Base-by-base conservation (phyloP, 768 basidiomycete species). In the Leccinellum luteum region DNA sequence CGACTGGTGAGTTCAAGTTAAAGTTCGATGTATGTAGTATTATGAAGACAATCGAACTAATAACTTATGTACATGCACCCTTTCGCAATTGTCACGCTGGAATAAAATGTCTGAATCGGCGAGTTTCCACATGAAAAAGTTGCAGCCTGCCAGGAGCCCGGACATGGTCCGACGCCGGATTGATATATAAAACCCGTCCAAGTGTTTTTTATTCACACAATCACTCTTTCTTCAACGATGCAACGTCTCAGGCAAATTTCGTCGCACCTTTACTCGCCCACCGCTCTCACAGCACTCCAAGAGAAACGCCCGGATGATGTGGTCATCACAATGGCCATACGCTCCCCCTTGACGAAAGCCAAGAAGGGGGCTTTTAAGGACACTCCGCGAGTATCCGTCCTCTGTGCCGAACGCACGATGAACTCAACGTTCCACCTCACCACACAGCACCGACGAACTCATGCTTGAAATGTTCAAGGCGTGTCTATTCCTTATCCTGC, bases 391-490 rank as follows among this genome's bases (percentile, higher is more conserved):
- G 81, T 55, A 57, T 31, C 45, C 12, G 30, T 34, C 48, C 54
- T 30, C 30, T 41, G 41, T 48, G 27, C 28, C 52, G n/a, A 48
- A n/a, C 15, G 23, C 6, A 13, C 17, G 41, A 48, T 28, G 51
- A 25, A 28, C 44, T 69, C 30, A 66, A 68, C 47, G 10, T 57
- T 28, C n/a, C 14, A 21, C 50, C 47, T 17, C 58, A 41, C 5
- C 38, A 21, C 43, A 54, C 34, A 89, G 89, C 63, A 86, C 81
- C 21, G 92, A 94, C 59, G 92, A 93, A 63, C 77, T 92, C 52
- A 79, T 94, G 75, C 76, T 87, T 14, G 87, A 92, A 70, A 90
- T 91, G 76, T 90, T 89, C 79, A 86, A 85, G 78, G 89, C 84
- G 60, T 48, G 62, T 52, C 19, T 45, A 12, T 10, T 8, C 12